phyloP scores from a whole-genome alignment of 805 yeast genomes.

The Pichia sporocuriosa region DNA sequence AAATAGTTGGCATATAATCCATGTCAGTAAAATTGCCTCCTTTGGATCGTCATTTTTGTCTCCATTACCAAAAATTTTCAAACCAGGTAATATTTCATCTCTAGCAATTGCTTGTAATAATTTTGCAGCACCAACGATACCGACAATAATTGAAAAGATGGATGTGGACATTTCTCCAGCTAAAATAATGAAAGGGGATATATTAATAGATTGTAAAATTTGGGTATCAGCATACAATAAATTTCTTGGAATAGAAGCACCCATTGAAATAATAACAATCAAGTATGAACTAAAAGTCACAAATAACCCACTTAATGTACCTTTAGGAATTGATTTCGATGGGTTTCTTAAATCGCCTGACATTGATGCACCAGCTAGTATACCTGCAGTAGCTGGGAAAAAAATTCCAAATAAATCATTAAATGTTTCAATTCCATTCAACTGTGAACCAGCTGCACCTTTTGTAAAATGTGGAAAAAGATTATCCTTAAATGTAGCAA shows the following conservation, averaged over 20 bases:
- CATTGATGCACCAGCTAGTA: conserved; percentile 98
- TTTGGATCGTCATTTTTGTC: conserved; percentile 49
- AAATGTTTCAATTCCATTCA: conserved; percentile 60
- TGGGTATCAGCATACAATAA: conserved; percentile 74
- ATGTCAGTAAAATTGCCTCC: conserved; percentile 64
- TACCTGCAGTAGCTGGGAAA: conserved; percentile 98
- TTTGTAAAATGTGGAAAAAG: conserved; percentile 73
- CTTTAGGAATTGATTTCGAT: conserved; percentile 82
- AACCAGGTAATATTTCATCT: conserved; percentile 82
- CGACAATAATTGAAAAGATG: conserved; percentile 87
- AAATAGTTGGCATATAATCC: conserved; percentile 78
- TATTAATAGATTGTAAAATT: conserved; percentile 73
- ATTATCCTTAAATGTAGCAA: conserved; percentile 60
- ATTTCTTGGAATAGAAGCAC: conserved; percentile 72
- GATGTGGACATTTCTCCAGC: conserved; percentile 92
- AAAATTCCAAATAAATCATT: conserved; percentile 87
- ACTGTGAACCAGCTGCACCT: conserved; percentile 88
- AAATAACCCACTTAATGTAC: conserved; percentile 81
- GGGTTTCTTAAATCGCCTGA: conserved; percentile 88
- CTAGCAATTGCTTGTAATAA: conserved; percentile 86
- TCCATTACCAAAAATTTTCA: conserved; percentile 51
- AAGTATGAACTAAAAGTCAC: conserved; percentile 74
- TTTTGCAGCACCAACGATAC: conserved; percentile 92
- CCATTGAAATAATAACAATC: conserved; percentile 75
- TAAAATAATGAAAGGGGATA: conserved; percentile 61